Conservation (phyloP, 345 rosid genomes). For the Fremontodendron californicum region DNA sequence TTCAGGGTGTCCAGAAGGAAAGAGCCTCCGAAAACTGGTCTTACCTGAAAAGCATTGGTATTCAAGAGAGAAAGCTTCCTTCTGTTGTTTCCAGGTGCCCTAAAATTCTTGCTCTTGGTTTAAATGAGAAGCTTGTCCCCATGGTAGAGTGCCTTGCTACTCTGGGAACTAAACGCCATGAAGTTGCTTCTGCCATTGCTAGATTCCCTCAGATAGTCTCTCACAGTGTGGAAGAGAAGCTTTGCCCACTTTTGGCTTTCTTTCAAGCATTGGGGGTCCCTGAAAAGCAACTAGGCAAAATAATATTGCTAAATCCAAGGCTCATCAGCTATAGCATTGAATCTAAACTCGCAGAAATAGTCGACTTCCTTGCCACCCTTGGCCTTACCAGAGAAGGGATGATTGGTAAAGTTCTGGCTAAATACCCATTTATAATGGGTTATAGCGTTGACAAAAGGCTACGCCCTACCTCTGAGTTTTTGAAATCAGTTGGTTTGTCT, state of each 20-base stretch:
- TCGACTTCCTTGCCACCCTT: conserved; percentile 53
- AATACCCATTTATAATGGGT: conserved; percentile 69
- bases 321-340: conserved; percentile 77
- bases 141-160: conserved; percentile 15
- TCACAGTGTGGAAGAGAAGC: conserved; percentile 77
- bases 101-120: conserved; percentile 56
- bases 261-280: conserved; percentile 70
- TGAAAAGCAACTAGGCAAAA: conserved; percentile 67
- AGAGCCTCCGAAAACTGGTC: conserved; percentile 72
- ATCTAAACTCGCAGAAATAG: conserved; percentile 49
- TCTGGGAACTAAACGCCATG: conserved; percentile 27
- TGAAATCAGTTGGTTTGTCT: conserved; percentile 51
- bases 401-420: conserved; percentile 62
- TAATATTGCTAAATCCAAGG: conserved; percentile 65
- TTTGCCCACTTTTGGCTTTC: conserved; percentile 80
- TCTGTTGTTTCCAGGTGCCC: conserved; percentile 61
- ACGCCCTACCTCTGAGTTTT: conserved; percentile 54
- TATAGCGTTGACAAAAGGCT: conserved; percentile 24
- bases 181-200: conserved; percentile 66
- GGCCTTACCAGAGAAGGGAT: conserved; percentile 57
- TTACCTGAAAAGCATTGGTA: conserved; percentile 56
- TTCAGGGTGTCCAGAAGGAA: conserved; percentile 45
- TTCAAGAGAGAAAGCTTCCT: conserved; percentile 70
- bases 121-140: conserved; percentile 58
- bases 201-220: conserved; percentile 70